phyloP scores from a whole-genome alignment of 2,329 filamentous ascomycete genomes.

The Pyricularia grisea region DNA sequence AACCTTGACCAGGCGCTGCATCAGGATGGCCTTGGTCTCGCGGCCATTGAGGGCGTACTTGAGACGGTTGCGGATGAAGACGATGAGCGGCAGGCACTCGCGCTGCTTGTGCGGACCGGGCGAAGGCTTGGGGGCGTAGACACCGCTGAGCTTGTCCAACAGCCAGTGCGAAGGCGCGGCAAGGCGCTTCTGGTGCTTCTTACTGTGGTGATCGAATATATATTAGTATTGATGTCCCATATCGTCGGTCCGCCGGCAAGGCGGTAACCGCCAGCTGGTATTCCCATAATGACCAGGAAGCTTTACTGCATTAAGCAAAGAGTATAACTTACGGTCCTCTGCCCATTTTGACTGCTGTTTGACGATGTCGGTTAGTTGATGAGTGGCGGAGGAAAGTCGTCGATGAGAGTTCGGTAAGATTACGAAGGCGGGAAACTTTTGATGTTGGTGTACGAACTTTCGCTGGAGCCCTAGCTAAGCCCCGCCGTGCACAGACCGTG shows the following conservation, averaged over 20 bases:
- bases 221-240: neutral
- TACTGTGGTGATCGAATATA: conserved; percentile 39
- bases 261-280: neutral
- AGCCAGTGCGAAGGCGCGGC: conserved; percentile 99
- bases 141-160: conserved; percentile 97
- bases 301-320: neutral
- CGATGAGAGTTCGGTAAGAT: neutral
- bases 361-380: conserved; percentile 19
- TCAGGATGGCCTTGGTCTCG: conserved; percentile 95
- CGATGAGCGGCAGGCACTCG: conserved; percentile 96
- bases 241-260: neutral
- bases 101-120: conserved; percentile 97
- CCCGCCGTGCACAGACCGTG: neutral
- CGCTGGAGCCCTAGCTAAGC: neutral
- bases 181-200: conserved; percentile 99
- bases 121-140: conserved; percentile 64
- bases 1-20: conserved; percentile 99
- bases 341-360: conserved; percentile 33
- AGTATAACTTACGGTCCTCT: conserved; percentile 43
- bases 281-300: too few relatives aligned
- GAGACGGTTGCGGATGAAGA: conserved; percentile 94
- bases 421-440: neutral
- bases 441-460: neutral
- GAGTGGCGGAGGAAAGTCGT: conserved; percentile 18
- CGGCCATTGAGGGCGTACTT: conserved; percentile 99